These are phyloP conservation scores for Collybia mongolica DNA, from an alignment of 768 basidiomycete species.

Conservation along the genomic window DNA sequence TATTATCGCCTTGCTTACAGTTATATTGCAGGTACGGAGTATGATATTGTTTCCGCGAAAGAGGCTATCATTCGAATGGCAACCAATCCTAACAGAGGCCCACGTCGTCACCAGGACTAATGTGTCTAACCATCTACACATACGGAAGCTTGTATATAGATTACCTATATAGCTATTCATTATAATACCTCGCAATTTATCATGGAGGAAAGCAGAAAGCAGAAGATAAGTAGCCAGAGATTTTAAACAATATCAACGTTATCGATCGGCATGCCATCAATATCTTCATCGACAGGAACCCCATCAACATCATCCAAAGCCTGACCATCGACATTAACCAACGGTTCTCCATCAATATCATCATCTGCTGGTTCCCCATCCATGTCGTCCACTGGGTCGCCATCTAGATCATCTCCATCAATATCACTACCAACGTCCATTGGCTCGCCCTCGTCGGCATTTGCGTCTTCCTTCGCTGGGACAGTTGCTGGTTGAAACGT, in stretches of 20 bases:
- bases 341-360: slow-evolving; percentile 46
- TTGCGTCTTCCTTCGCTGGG: slow-evolving; percentile 20
- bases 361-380: slow-evolving; percentile 35
- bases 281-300: slow-evolving; percentile 20
- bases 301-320: slow-evolving; percentile 36
- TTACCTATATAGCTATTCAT: background rate
- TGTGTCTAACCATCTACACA: background rate
- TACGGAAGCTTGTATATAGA: background rate
- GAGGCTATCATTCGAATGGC: slow-evolving; percentile 70
- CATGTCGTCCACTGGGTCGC: slow-evolving; percentile 33
- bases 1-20: slow-evolving; percentile 5
- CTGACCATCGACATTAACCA: slow-evolving; percentile 25
- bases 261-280: slow-evolving; percentile 23
- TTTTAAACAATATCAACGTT: slow-evolving; percentile 6
- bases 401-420: slow-evolving; percentile 48
- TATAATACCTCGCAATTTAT: background rate
- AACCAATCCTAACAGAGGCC: slow-evolving; percentile 35
- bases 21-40: slow-evolving; percentile 55
- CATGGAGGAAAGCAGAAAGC: no score
- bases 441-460: slow-evolving; percentile 25
- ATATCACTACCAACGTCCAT: slow-evolving; percentile 34
- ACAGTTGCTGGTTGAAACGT: slow-evolving; percentile 72
- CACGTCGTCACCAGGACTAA: slow-evolving; percentile 37
- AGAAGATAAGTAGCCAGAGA: no score
- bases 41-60: slow-evolving; percentile 69